phyloP scores from a whole-genome alignment of 768 basidiomycete genomes.

The Podaxis sp. region DNA sequence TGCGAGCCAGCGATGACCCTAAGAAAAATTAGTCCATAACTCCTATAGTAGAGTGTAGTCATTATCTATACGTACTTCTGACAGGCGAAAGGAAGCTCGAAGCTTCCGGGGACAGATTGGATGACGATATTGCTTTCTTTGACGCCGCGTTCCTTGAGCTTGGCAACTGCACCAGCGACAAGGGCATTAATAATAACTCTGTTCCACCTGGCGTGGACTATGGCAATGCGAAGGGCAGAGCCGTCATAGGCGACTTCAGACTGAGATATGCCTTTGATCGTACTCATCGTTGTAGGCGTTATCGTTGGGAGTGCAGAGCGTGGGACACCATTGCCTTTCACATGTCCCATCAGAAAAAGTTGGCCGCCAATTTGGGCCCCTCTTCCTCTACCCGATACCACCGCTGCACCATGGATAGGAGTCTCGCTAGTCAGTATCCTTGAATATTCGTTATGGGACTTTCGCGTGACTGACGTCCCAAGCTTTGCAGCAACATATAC shows the following conservation, averaged over 20 bases:
- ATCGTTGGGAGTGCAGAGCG: slow-evolving; percentile 19
- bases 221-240: slow-evolving; percentile 78
- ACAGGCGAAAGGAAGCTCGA: slow-evolving; percentile 88
- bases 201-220: slow-evolving; percentile 98
- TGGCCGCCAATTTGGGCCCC: background rate
- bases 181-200: slow-evolving; percentile 82
- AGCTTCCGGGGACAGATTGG: slow-evolving; percentile 93
- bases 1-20: slow-evolving; percentile 91
- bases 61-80: slow-evolving; percentile 58
- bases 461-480: slow-evolving; percentile 13
- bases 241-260: slow-evolving; percentile 73
- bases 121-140: slow-evolving; percentile 87
- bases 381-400: slow-evolving; percentile 11
- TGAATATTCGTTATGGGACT: background rate
- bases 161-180: slow-evolving; percentile 73
- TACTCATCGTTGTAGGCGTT: slow-evolving; percentile 34
- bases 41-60: slow-evolving; percentile 1
- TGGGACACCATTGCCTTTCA: slow-evolving; percentile 32
- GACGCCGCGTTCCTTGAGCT: slow-evolving; percentile 84
- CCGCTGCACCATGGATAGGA: slow-evolving; percentile 43
- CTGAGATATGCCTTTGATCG: slow-evolving; percentile 78
- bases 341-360: slow-evolving; percentile 23
- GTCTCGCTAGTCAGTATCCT: slow-evolving; percentile 48
- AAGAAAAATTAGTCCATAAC: slow-evolving; percentile 16
- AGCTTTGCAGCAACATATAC: slow-evolving; percentile 63